A percentile compares a stretch with the other conserved stretches of the same genome.
These are phyloP conservation scores for Serendipita sp. DNA, from an alignment of 1,284 basidiomycete genomes.

Conservation along the genomic window DNA sequence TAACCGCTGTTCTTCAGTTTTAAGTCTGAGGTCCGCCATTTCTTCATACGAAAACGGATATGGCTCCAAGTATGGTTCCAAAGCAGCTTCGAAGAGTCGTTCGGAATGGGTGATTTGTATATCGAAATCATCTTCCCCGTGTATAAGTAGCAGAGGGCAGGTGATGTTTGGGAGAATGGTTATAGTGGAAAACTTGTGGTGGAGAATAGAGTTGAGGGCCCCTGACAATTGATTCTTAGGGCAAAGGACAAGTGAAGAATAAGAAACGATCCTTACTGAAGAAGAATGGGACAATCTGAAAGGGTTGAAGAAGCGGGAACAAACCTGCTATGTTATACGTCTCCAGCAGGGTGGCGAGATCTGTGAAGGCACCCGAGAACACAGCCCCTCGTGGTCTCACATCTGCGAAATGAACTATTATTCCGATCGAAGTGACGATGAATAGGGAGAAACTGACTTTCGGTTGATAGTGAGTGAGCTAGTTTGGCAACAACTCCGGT, in stretches of 20 bases:
- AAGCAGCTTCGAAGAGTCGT: slow-evolving; percentile 54
- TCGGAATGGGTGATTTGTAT: slow-evolving; percentile 67
- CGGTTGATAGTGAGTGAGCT: slow-evolving; percentile 40
- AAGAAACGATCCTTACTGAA: slow-evolving; percentile 37
- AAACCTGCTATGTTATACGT: slow-evolving; percentile 59
- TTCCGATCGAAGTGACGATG: slow-evolving; percentile 12
- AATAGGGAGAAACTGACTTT: slow-evolving; percentile 24
- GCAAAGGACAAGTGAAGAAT: neutral
- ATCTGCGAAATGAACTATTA: slow-evolving; percentile 13
- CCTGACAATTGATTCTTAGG: slow-evolving; percentile 24
- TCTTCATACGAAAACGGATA: slow-evolving; percentile 22
- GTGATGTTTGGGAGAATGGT: slow-evolving; percentile 33
- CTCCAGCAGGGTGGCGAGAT: slow-evolving; percentile 47
- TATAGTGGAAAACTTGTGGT: slow-evolving; percentile 36
- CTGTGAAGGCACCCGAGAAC: slow-evolving; percentile 66
- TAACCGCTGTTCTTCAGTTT: neutral
- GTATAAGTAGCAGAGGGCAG: slow-evolving; percentile 59
- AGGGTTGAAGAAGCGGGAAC: slow-evolving; percentile 55
- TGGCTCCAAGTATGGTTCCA: slow-evolving; percentile 37
- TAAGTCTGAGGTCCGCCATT: neutral
- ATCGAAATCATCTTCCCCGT: slow-evolving; percentile 69
- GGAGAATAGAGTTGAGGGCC: slow-evolving; percentile 39
- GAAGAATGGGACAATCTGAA: slow-evolving; percentile 55
- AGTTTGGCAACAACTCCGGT: slow-evolving; percentile 62
- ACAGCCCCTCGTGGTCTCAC: slow-evolving; percentile 43